Evolutionary conservation across 192 early-diverging fungal genomes (phyloP).

Genomic region (Phlyctochytrium arcticum): DNA sequence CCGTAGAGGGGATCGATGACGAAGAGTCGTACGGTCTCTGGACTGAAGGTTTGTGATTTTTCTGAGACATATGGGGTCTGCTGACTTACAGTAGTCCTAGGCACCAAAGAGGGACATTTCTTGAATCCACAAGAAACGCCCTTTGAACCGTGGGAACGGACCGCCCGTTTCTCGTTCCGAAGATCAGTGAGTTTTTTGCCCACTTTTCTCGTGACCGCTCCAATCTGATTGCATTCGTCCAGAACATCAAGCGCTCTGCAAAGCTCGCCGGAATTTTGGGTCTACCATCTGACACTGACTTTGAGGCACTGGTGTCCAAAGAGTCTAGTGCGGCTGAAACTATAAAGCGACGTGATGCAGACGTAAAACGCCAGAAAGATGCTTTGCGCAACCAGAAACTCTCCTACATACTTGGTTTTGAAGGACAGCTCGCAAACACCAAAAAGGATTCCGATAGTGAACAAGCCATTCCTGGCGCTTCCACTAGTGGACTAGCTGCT

Average conservation of each 20-base stretch:
- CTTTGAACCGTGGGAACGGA: slow-evolving; percentile 16
- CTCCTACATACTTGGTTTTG: slow-evolving; percentile 20
- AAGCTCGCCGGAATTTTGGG: slow-evolving; percentile 26
- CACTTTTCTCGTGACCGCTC: background rate
- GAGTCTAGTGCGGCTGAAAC: slow-evolving; percentile 6
- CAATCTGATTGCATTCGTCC: background rate
- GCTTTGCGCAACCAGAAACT: slow-evolving; percentile 15
- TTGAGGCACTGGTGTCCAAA: background rate
- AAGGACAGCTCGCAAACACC: background rate
- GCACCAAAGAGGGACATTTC: background rate
- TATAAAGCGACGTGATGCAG: slow-evolving; percentile 18
- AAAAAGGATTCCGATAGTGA: too few species aligned
- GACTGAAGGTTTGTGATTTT: background rate
- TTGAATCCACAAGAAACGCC: slow-evolving; percentile 2
- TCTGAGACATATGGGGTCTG: background rate
- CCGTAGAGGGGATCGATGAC: slow-evolving; percentile 23
- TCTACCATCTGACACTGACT: slow-evolving; percentile 17
- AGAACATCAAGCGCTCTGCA: background rate
- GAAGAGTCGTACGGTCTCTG: background rate
- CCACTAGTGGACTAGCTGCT: background rate
- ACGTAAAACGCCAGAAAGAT: too few species aligned
- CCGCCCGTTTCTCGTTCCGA: slow-evolving; percentile 6
- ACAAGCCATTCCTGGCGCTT: too few species aligned
- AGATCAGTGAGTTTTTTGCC: background rate
- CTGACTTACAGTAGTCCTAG: background rate